These are phyloP conservation scores for Tuctoria greenei DNA, from an alignment of 176 grass and related monocot genomes.

Conservation along the genomic window DNA sequence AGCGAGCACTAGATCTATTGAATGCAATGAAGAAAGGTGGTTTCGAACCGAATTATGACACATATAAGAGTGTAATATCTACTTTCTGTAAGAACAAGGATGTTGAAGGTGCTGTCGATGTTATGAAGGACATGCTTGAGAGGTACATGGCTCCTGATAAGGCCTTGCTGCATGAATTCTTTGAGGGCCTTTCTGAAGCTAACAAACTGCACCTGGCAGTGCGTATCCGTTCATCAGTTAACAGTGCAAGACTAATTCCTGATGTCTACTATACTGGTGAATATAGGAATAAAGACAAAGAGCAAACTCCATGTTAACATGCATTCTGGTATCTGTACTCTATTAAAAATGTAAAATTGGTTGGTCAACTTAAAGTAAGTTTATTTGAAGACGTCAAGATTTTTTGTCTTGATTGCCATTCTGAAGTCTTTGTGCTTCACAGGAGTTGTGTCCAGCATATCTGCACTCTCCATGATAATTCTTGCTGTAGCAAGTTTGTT, in stretches of 20 bases:
- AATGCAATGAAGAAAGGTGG: slow-evolving; percentile 75
- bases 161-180: slow-evolving; percentile 59
- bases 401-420: neutral
- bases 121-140: slow-evolving; percentile 61
- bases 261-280: slow-evolving; percentile 49
- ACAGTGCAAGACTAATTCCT: slow-evolving; percentile 53
- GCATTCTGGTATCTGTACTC: neutral
- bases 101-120: slow-evolving; percentile 73
- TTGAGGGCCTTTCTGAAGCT: slow-evolving; percentile 47
- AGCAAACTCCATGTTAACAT: slow-evolving; percentile 21
- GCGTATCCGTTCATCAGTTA: slow-evolving; percentile 42
- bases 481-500: neutral
- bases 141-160: slow-evolving; percentile 68
- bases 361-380: neutral
- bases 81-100: slow-evolving; percentile 81
- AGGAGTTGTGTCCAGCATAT: too few species aligned
- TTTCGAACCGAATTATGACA: slow-evolving; percentile 47
- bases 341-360: neutral
- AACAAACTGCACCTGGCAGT: slow-evolving; percentile 56
- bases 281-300: slow-evolving; percentile 31
- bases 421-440: too few species aligned
- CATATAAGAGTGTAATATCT: slow-evolving; percentile 58
- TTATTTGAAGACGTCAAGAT: neutral
- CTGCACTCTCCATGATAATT: too few species aligned
- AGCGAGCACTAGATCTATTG: slow-evolving; percentile 68